Evolutionary conservation across 2,329 filamentous ascomycete species (phyloP), one percentile per base, ranked within the genome.

Genomic region (Penicillium italicum): DNA sequence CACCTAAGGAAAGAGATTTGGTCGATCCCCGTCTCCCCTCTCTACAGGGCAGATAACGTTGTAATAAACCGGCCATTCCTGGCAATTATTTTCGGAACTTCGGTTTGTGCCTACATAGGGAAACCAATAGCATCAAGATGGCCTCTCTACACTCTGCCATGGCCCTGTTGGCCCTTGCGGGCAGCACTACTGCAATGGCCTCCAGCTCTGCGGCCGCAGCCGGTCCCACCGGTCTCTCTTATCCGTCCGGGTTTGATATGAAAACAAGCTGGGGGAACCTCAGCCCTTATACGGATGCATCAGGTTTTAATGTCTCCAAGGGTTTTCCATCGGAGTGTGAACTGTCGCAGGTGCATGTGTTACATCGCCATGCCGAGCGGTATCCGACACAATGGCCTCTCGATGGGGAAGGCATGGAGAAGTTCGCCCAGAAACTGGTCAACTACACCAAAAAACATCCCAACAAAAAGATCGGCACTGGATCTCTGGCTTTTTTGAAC

Each of bases 331-430:
- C 74, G 41, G 79, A 79, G 20, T 84, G 82, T 66, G 80, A 82
- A 65, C 69, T 84, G 53, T 77, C 80, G 53, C 80, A 82, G 64
- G 79, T 73, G 1, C 80, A 82, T 61, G 70, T 76, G 4, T 73
- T 85, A 7, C 81, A 83, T 63, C 75, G 82, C 24, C 82, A 84
- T 65, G 78, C 79, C 0, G 73, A 83, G 57, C 74, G 82, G 30
- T 83, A 82, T 46, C 79, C 79, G 4, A 79, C 75, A 2, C 48
- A 70, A 16, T 72, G 67, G 59, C 68, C 68, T 24, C 74, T 80
- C 54, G 81, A 84, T 61, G 80, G 79, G 1, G 61, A 58, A 16
- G 80, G 79, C 58, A 76, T 82, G 57, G 73, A 74, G 36, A 65
- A 66, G 9, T 83, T 84, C 57, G 78, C 72, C 2, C 62, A 70